Conservation (phyloP, 257 asterid species). For the Dorcoceras hygrometricum region DNA sequence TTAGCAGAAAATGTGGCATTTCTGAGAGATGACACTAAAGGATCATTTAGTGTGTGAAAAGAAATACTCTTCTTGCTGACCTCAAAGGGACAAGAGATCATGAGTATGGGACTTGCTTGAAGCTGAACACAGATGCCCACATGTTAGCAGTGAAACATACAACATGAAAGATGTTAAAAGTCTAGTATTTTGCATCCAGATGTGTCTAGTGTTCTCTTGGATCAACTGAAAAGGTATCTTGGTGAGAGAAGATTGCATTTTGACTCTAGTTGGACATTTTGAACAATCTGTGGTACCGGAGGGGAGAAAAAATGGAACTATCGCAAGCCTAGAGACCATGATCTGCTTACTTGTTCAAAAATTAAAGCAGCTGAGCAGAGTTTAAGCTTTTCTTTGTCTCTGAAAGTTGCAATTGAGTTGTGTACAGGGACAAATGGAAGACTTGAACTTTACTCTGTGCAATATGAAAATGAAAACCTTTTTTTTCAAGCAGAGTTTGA, state of each 20-base stretch:
- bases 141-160: conserved; percentile 38
- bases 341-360: conserved; percentile 57
- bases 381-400: conserved; percentile 42
- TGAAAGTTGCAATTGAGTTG: conserved; percentile 53
- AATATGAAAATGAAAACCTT: conserved; percentile 64
- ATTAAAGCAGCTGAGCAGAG: conserved; percentile 53
- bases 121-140: conserved; percentile 44
- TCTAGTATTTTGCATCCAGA: conserved; percentile 46
- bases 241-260: conserved; percentile 57
- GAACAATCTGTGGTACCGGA: conserved; percentile 54
- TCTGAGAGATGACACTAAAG: conserved; percentile 51
- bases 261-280: conserved; percentile 57
- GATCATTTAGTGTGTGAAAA: conserved; percentile 47
- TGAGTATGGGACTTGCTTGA: conserved; percentile 53
- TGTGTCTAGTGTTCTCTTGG: conserved; percentile 44
- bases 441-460: conserved; percentile 44
- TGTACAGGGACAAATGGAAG: conserved; percentile 56
- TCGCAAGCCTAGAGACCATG: conserved; percentile 51
- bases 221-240: conserved; percentile 42
- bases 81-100: conserved; percentile 41
- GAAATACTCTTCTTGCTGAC: conserved; percentile 45
- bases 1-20: conserved; percentile 34
- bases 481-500: conserved; percentile 63
- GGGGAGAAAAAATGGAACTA: conserved; percentile 46
- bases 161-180: conserved; percentile 34